Evolutionary conservation across 2,329 filamentous ascomycete species (phyloP).

Genomic region (Epichloe glyceriae): DNA sequence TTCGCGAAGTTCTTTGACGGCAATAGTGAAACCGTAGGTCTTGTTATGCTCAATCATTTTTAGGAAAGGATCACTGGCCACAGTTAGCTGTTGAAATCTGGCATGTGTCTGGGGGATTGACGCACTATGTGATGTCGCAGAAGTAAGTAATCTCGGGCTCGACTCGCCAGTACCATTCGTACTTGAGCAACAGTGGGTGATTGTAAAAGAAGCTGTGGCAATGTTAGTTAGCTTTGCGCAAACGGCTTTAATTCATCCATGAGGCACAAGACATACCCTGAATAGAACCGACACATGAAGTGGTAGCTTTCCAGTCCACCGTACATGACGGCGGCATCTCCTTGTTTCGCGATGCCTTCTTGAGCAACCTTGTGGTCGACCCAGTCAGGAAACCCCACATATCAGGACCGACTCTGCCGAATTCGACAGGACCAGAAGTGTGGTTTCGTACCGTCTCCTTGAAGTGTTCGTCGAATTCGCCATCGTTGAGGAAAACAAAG

Average conservation of each 20-base stretch:
- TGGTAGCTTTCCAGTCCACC: constrained; percentile 98
- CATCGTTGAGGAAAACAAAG: constrained; percentile 96
- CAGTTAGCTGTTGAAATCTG: not conserved
- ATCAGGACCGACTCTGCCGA: constrained; percentile 77
- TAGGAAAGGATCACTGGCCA: constrained; percentile 62
- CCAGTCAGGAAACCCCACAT: constrained; percentile 98
- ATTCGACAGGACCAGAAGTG: constrained; percentile 78
- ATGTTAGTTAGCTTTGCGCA: constrained; percentile 15
- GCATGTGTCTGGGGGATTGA: not conserved
- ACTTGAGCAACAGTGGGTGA: constrained; percentile 85
- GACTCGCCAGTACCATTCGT: constrained; percentile 99
- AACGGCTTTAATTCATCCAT: not conserved
- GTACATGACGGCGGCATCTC: constrained; percentile 97
- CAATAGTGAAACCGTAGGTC: constrained; percentile 97
- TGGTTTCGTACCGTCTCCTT: constrained; percentile 79
- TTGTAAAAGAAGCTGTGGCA: constrained; percentile 76
- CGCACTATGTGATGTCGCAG: constrained; percentile 95
- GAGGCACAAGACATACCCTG: constrained; percentile 51
- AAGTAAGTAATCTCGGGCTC: constrained; percentile 99
- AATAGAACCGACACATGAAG: constrained; percentile 99
- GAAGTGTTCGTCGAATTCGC: constrained; percentile 91
- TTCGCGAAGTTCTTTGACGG: constrained; percentile 93
- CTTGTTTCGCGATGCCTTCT: constrained; percentile 93
- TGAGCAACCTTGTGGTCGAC: constrained; percentile 85
- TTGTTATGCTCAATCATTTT: constrained; percentile 93